Conservation (phyloP, 306 rosid species). For the Pyrus communis region DNA sequence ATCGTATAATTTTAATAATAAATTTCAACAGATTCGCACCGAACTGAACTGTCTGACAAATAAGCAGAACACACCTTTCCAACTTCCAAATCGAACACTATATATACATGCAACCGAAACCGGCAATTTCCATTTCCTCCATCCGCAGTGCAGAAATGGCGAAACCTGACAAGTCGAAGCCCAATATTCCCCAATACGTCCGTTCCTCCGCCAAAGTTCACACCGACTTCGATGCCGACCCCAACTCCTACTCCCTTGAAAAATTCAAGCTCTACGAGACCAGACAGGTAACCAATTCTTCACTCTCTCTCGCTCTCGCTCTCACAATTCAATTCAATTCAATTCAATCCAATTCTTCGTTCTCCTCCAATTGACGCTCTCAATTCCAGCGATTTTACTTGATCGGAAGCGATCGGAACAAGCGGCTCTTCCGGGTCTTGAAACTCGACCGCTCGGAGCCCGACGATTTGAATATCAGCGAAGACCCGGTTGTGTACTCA, state of each 20-base stretch:
- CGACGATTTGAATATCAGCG: constrained; percentile 69
- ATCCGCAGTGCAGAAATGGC: constrained; percentile 26
- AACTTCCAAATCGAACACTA: not conserved
- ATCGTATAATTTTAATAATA: too few species aligned
- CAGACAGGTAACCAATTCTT: constrained; percentile 44
- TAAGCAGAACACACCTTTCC: too few species aligned
- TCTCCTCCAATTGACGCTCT: not conserved
- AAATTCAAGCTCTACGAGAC: constrained; percentile 88
- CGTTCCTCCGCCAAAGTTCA: constrained; percentile 45
- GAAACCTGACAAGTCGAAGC: constrained; percentile 38
- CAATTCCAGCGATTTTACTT: constrained; percentile 58
- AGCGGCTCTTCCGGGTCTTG: constrained; percentile 65
- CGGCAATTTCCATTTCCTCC: not conserved
- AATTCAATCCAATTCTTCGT: not conserved
- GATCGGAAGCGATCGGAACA: constrained; percentile 79
- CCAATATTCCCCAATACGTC: constrained; percentile 15
- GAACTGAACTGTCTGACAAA: too few species aligned
- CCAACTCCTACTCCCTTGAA: constrained; percentile 66
- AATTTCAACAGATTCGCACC: too few species aligned
- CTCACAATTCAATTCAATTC: not conserved
- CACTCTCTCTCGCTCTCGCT: not conserved
- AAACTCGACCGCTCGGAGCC: constrained; percentile 94
- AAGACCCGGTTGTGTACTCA: constrained; percentile 86
- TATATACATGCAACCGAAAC: not conserved
- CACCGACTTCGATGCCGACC: constrained; percentile 67